A percentile compares a stretch with the other conserved stretches of the same genome.
Conservation (phyloP, 129 eudicot species). For the Pseudognaphalium luteoalbum region DNA sequence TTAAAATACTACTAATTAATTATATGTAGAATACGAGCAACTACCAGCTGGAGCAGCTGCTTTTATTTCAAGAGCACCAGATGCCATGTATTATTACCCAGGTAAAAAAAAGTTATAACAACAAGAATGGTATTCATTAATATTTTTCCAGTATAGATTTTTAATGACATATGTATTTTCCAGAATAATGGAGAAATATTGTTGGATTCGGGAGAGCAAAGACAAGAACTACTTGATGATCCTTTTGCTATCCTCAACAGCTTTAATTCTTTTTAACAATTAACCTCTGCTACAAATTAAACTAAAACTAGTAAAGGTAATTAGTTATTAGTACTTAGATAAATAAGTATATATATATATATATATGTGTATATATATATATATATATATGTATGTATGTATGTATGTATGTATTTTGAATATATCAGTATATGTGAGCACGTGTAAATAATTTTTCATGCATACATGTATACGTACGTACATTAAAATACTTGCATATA, state of each 20-base stretch:
- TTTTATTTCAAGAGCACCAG: conserved; percentile 25
- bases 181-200: conserved; percentile 23
- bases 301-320: too few relatives aligned
- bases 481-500: background rate
- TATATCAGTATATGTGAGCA: too few relatives aligned
- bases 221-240: conserved; percentile 24
- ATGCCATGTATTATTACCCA: conserved; percentile 27
- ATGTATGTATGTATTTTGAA: too few relatives aligned
- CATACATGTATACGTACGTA: background rate
- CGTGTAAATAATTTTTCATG: too few relatives aligned
- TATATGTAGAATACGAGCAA: conserved; percentile 20
- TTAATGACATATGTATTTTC: background rate
- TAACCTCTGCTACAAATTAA: too few relatives aligned
- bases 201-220: conserved; percentile 24
- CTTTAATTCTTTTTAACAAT: conserved; percentile 7
- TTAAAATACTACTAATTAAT: background rate
- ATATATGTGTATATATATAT: background rate
- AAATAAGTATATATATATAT: background rate
- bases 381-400: too few relatives aligned
- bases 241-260: conserved; percentile 24
- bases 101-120: too few relatives aligned
- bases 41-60: conserved; percentile 20
- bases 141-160: too few relatives aligned
- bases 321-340: background rate
- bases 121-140: too few relatives aligned